These are phyloP conservation scores for Teratosphaeriaceae sp. DNA, from an alignment of 2,329 filamentous ascomycete species.

Conservation along the genomic window DNA sequence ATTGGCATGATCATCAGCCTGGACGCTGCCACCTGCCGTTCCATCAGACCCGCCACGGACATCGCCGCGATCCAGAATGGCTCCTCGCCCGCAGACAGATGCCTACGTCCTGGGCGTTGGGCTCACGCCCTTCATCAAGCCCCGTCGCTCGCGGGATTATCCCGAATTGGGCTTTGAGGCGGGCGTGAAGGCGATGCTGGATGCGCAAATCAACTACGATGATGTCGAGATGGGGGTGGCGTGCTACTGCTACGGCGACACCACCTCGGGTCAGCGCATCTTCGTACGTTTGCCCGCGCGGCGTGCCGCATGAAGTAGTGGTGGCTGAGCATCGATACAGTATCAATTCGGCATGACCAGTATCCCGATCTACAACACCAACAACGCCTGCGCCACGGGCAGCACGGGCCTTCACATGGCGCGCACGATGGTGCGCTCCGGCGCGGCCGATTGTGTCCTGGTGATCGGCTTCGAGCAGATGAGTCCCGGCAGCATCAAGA, in stretches of 20 bases:
- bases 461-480: constrained; percentile 98
- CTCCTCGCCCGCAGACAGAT: constrained; percentile 2
- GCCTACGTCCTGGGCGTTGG: constrained; percentile 90
- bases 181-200: constrained; percentile 77
- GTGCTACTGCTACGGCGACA: constrained; percentile 97
- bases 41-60: no score
- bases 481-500: constrained; percentile 78
- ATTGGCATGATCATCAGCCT: no score
- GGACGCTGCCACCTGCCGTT: no score
- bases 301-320: no score
- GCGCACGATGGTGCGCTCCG: constrained; percentile 68
- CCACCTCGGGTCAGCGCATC: constrained; percentile 87
- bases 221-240: constrained; percentile 90
- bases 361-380: constrained; percentile 95
- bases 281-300: constrained; percentile 53
- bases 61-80: no score
- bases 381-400: constrained; percentile 96
- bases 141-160: constrained; percentile 81
- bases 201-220: constrained; percentile 89
- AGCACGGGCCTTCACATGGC: constrained; percentile 83
- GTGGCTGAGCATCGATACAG: neutral
- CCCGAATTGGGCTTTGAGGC: constrained; percentile 91
- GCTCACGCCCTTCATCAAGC: constrained; percentile 98
- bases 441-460: constrained; percentile 70
- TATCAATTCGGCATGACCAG: constrained; percentile 98